These are phyloP conservation scores for Penicillium sp. DNA, from an alignment of 2,329 filamentous ascomycete species.

Conservation along the genomic window DNA sequence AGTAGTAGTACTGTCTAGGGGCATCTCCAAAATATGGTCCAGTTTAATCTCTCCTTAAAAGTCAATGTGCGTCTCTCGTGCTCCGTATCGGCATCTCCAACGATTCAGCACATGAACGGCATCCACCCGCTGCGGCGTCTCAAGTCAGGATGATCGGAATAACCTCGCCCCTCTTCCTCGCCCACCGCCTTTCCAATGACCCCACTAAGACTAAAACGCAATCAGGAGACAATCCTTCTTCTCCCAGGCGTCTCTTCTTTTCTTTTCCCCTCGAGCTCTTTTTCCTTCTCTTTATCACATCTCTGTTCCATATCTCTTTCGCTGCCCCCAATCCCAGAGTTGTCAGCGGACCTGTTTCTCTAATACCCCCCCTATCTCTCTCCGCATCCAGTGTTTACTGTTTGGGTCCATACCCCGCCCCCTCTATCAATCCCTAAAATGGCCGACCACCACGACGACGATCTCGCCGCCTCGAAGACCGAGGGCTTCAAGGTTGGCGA, in stretches of 20 bases:
- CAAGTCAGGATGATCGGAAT: conserved; percentile 20
- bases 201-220: conserved; percentile 21
- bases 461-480: conserved; percentile 82
- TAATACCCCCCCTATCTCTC: not conserved
- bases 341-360: not conserved
- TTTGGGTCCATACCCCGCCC: conserved; percentile 18
- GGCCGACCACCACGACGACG: conserved; percentile 72
- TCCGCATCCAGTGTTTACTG: conserved; percentile 3
- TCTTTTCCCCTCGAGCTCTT: conserved; percentile 6
- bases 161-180: conserved; percentile 27
- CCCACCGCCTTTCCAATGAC: conserved; percentile 34
- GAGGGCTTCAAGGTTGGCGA: conserved; percentile 98
- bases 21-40: not conserved
- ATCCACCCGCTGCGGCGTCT: not conserved
- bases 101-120: not conserved
- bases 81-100: not conserved
- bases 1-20: not conserved
- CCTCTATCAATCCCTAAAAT: conserved; percentile 49
- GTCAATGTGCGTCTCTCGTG: not conserved
- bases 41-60: not conserved
- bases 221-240: conserved; percentile 21
- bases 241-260: not conserved
- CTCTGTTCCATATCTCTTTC: conserved; percentile 8
- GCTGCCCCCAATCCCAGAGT: not conserved
- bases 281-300: conserved; percentile 8